Base-by-base conservation (phyloP, 257 asterid genomes). In the Leonotis leonurus region DNA sequence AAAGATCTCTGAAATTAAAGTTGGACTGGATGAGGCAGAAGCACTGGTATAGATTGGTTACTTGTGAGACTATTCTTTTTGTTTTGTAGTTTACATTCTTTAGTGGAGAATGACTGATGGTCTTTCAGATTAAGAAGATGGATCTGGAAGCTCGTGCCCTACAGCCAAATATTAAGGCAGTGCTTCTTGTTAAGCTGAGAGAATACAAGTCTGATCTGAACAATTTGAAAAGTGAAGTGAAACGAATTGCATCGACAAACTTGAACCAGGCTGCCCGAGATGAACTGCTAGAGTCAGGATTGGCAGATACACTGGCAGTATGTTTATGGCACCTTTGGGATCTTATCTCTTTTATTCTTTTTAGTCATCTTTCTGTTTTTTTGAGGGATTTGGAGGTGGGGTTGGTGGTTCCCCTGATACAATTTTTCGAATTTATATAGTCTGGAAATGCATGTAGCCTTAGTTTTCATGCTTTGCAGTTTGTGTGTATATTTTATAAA, bases 101-200 rank as follows among this genome's bases (percentile, higher is more conserved):
- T 35, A 20, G 13, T 56, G 74, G 51, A 63, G 41, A 25, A 22
- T 73, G 60, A 58, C 11, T 57, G 49, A 61, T 64, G 40, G 65
- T 74, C 16, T 41, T 53, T 18, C 80, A 89, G 97, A 82, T 89
- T 6, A 73, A 86, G 44, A 87, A 84, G 73, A 89, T 89, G 97
- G 97, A 89, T 77, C 73, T 86, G 24, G 95, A 89, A 80, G 97
- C 95, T 22, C 88, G 95, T 50, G 66, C 75, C 35, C 79, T 86
- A 77, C 95, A 83, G 72, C 95, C 95, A 49, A 89, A 77, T 60
- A 67, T 82, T 10, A 89, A 71, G 79, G 95, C 86, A 3, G 85
- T 81, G 67, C 95, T 86, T 40, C 95, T 89, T 49, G 97, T 81
- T 26, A 84, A 84, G 75, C 83, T 89, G 68, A 82, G 97, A 67